Evolutionary conservation across 352 stramenopile species (phyloP), one percentile per base, ranked within the genome.

Genomic region (Phytophthora pluvialis): DNA sequence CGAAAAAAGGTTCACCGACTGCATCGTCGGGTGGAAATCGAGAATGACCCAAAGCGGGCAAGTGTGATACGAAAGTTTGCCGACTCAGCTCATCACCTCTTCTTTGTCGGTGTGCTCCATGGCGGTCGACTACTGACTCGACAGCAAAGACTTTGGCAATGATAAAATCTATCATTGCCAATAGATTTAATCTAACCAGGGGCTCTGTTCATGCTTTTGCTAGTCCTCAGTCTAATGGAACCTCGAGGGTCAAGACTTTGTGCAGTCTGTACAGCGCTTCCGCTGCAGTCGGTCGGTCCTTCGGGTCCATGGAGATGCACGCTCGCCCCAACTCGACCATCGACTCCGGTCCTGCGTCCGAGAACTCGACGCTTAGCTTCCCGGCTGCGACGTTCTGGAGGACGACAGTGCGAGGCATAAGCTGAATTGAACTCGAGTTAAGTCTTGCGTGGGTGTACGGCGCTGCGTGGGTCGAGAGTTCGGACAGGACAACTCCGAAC

Each of bases 341-440:
- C 1, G 64, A 55, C 4, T 48, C 5, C 4, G 56, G 63, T 29
- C 15, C 26, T 16, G 11, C 35, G 1, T 38, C 48, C 2, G 72
- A 75, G 13, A 79, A 77, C 40, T 69, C 43, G 8, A 79, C 56
- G 4, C 42, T 61, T 33, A 83, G 25, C 33, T 54, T 68, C 0
- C 75, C 75, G 0, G 67, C 53, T 11, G 75, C 69, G 1, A 79
- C 72, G 5, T 79, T 42, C 52, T 83, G 72, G 29, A 83, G 39
- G 9, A 81, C 60, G 4, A 65, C 72, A 3, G 69, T 74, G 28
- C 69, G 65, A 4, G 70, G 31, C 38, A 72, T 45, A 5, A 31
- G 38, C 21, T 60, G 57, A 11, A 39, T 33, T 6, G 38, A 60
- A 13, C 56, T 42, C 0, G 46, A 21, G 2, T 33, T 16, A n/a